Evolutionary conservation across 805 yeast species (phyloP).

Genomic region (Saturnispora quitensis): DNA sequence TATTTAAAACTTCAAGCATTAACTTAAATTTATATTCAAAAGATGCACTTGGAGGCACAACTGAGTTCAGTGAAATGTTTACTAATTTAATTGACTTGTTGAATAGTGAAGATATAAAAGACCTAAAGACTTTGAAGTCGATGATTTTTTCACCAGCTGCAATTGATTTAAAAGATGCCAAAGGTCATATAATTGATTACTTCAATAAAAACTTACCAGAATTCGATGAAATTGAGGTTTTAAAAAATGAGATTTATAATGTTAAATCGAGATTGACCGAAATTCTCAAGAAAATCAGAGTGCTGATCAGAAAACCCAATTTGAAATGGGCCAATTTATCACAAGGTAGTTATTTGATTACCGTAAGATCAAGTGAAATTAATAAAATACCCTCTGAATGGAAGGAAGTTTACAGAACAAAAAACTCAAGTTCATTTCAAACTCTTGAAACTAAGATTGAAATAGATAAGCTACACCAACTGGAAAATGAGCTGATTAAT

Average conservation of each 20-base stretch:
- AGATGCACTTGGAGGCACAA: slow-evolving; percentile 16
- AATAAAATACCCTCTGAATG: slow-evolving; percentile 62
- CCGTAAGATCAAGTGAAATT: slow-evolving; percentile 53
- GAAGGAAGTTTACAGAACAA: slow-evolving; percentile 66
- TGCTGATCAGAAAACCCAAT: slow-evolving; percentile 24
- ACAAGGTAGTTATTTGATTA: slow-evolving; percentile 67
- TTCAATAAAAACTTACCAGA: slow-evolving; percentile 38
- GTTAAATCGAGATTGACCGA: slow-evolving; percentile 40
- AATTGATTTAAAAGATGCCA: slow-evolving; percentile 35
- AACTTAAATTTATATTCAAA: slow-evolving; percentile 9
- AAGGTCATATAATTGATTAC: slow-evolving; percentile 27
- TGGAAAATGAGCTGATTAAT: slow-evolving; percentile 42
- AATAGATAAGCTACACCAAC: slow-evolving; percentile 44
- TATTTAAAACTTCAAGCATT: slow-evolving; percentile 18
- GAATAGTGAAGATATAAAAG: slow-evolving; percentile 12
- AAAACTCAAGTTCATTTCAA: slow-evolving; percentile 61
- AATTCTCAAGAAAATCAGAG: slow-evolving; percentile 43
- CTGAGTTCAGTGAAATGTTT: slow-evolving; percentile 2
- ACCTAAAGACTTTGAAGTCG: slow-evolving; percentile 29
- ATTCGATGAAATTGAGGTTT: slow-evolving; percentile 25
- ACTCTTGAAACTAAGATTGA: slow-evolving; percentile 43
- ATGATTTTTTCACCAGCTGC: slow-evolving; percentile 50
- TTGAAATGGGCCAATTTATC: slow-evolving; percentile 8
- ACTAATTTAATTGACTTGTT: background rate
- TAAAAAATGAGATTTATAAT: slow-evolving; percentile 34